Percentiles rank a stretch among this genome's conserved stretches.
Conservation (phyloP, 2,329 filamentous ascomycete genomes). For the Myotisia sp. region DNA sequence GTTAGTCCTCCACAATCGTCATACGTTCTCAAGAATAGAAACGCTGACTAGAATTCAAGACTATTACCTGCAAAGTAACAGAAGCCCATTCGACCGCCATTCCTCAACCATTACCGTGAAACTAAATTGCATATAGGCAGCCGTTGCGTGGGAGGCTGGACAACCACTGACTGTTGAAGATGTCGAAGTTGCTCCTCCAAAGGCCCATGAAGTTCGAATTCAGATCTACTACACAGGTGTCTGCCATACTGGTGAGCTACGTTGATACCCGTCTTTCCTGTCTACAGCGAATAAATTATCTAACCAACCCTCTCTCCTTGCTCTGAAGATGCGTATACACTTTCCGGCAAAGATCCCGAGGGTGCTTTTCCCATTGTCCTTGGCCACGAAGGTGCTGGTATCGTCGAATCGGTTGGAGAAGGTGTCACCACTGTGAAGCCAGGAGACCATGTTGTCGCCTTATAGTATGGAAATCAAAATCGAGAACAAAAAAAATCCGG, state of each 20-base stretch:
- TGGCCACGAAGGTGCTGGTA: slow-evolving; percentile 80
- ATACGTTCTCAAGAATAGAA: slow-evolving; percentile 10
- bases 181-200: slow-evolving; percentile 77
- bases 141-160: slow-evolving; percentile 92
- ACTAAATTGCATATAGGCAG: slow-evolving; percentile 45
- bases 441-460: slow-evolving; percentile 79
- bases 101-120: not conserved
- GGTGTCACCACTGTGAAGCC: slow-evolving; percentile 88
- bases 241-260: slow-evolving; percentile 73
- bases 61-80: slow-evolving; percentile 71
- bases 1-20: slow-evolving; percentile 19
- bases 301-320: too few species aligned
- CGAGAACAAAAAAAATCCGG: too few species aligned
- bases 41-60: slow-evolving; percentile 37
- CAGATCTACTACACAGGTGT: slow-evolving; percentile 96
- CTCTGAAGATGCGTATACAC: slow-evolving; percentile 73
- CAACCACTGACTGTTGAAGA: slow-evolving; percentile 82
- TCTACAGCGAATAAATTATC: not conserved
- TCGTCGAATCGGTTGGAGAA: slow-evolving; percentile 87
- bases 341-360: slow-evolving; percentile 94
- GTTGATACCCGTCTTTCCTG: slow-evolving; percentile 1
- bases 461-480: slow-evolving; percentile 59
- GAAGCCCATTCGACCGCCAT: not conserved
- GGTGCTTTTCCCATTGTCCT: slow-evolving; percentile 81
- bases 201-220: slow-evolving; percentile 89